phyloP scores from a whole-genome alignment of 495 filamentous ascomycete species.

The Xylaria curta region DNA sequence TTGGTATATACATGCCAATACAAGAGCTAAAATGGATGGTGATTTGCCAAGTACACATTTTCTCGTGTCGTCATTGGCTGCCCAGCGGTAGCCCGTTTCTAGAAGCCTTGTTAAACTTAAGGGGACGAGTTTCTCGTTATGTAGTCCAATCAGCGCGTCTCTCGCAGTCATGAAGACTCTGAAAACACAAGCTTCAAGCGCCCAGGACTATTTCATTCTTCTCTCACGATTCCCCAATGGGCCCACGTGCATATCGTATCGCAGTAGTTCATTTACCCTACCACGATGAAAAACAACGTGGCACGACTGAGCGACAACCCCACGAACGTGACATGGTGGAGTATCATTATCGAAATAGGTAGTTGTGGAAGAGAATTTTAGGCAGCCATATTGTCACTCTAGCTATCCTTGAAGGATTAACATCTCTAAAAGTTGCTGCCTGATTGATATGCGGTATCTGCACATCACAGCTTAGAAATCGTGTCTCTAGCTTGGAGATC shows the following conservation, averaged over 20 bases:
- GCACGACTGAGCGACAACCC: too few species aligned
- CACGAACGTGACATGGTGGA: too few species aligned
- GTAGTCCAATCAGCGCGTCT: too few species aligned
- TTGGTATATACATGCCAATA: neutral
- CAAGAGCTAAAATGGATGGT: neutral
- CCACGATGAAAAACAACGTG: too few species aligned
- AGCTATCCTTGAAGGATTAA: too few species aligned
- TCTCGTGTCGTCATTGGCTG: neutral
- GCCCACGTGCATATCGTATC: neutral
- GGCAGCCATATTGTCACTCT: neutral
- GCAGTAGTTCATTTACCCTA: neutral
- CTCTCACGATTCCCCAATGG: too few species aligned
- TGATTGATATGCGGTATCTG: neutral
- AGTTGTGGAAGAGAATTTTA: neutral
- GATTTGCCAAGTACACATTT: neutral
- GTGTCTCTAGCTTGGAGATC: neutral
- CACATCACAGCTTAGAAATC: neutral
- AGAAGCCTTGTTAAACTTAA: neutral
- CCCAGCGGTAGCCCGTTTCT: neutral
- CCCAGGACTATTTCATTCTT: too few species aligned
- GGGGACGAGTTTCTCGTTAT: too few species aligned
- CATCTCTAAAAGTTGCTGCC: neutral
- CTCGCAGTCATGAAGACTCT: neutral
- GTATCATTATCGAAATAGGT: too few species aligned
- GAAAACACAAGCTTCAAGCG: neutral